These are phyloP conservation scores for Colletotrichum sp. DNA, from an alignment of 2,329 filamentous ascomycete genomes.

Conservation along the genomic window DNA sequence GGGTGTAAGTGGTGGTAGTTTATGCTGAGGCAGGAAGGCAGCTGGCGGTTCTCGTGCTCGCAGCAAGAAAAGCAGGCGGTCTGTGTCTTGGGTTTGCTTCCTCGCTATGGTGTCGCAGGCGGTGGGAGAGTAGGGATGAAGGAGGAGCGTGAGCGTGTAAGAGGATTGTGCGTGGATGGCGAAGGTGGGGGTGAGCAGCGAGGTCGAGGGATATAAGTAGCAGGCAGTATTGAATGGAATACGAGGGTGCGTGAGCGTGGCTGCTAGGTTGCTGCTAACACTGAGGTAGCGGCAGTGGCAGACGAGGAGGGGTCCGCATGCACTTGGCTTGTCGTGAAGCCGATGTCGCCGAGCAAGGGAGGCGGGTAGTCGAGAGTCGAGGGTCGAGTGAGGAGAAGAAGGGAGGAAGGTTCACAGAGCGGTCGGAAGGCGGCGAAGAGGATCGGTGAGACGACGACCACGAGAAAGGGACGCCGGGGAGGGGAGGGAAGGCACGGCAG, in stretches of 20 bases:
- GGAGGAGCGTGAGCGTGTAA: slow-evolving; percentile 20
- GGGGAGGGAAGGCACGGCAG: neutral
- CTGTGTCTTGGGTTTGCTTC: slow-evolving; percentile 15
- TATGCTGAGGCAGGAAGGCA: neutral
- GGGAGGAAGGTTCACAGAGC: neutral
- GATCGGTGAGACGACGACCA: slow-evolving; percentile 4
- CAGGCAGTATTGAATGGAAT: neutral
- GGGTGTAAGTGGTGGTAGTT: neutral
- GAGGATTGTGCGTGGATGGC: slow-evolving; percentile 11
- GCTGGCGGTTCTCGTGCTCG: neutral
- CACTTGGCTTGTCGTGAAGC: slow-evolving; percentile 1
- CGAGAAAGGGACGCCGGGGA: neutral
- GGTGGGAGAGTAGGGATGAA: slow-evolving; percentile 16
- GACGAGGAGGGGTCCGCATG: neutral
- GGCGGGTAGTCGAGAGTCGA: neutral
- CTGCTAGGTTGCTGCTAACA: neutral
- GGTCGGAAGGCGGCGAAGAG: neutral
- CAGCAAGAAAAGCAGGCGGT: neutral
- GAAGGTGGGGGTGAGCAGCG: neutral
- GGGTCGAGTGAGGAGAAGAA: neutral
- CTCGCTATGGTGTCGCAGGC: slow-evolving; percentile 12
- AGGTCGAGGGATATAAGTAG: slow-evolving; percentile 3
- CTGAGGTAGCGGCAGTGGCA: neutral
- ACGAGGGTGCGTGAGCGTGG: neutral
- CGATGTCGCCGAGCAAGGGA: slow-evolving; percentile 17